phyloP scores from a whole-genome alignment of 768 basidiomycete genomes.

The Cystobasidium tubakii region DNA sequence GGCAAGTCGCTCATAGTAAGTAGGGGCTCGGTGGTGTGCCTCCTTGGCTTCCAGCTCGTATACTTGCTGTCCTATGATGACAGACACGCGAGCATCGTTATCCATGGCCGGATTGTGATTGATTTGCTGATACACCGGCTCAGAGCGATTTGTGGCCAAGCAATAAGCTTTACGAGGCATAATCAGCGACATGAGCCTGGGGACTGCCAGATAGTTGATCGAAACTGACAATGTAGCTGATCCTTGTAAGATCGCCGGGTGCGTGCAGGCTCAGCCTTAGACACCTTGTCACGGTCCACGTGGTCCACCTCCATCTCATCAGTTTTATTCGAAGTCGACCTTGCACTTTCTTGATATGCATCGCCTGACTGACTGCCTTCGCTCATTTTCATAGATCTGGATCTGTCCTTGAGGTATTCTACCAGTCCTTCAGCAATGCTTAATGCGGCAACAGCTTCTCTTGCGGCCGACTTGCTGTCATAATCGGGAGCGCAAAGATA shows the following conservation, averaged over 20 bases:
- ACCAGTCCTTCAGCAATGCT: background rate
- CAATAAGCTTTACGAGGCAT: background rate
- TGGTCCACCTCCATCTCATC: too few species aligned
- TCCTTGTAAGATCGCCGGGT: background rate
- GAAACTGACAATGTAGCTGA: background rate
- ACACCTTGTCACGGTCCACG: too few species aligned
- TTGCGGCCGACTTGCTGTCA: slow-evolving; percentile 23
- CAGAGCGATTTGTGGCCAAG: background rate
- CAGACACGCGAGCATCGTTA: background rate
- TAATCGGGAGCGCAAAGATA: background rate
- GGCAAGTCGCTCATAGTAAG: background rate
- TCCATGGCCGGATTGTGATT: too few species aligned
- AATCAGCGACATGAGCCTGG: background rate
- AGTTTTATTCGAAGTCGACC: too few species aligned
- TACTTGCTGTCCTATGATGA: background rate
- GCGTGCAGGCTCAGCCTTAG: too few species aligned
- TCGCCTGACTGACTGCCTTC: background rate
- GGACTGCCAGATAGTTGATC: too few species aligned
- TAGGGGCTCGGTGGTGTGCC: background rate
- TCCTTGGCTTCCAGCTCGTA: background rate
- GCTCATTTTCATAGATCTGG: too few species aligned
- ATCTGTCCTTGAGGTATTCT: background rate
- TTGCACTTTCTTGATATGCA: background rate
- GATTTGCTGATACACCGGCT: background rate
- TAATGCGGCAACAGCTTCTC: slow-evolving; percentile 4